Evolutionary conservation across 371 early-diverging fungal species (phyloP).

Genomic region (Mucor plumbeus): DNA sequence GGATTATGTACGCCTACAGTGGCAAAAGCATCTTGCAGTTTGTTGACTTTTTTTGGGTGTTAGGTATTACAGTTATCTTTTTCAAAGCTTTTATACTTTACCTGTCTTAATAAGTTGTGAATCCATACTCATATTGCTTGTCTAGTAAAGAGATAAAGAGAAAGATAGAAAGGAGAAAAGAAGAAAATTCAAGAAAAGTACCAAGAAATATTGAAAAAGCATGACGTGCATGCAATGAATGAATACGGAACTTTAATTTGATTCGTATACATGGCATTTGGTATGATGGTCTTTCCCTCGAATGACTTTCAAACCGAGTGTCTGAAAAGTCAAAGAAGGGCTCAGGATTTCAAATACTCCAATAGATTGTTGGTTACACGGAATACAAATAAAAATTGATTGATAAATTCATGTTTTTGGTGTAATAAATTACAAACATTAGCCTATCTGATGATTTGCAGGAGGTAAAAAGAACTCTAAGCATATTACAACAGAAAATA

Average conservation of each 20-base stretch:
- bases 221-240: slow-evolving; percentile 7
- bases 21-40: slow-evolving; percentile 96
- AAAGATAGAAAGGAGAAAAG: slow-evolving; percentile 8
- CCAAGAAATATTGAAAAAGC: slow-evolving; percentile 7
- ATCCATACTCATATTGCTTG: slow-evolving; percentile 45
- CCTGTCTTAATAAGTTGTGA: slow-evolving; percentile 59
- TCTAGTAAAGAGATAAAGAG: slow-evolving; percentile 5
- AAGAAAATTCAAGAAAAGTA: slow-evolving; percentile 12
- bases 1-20: slow-evolving; percentile 97
- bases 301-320: neutral
- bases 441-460: no score
- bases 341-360: no score
- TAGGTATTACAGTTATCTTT: neutral
- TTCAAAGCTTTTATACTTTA: slow-evolving; percentile 8
- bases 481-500: no score
- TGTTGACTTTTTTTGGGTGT: slow-evolving; percentile 64
- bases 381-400: no score
- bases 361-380: no score
- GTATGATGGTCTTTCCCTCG: no score
- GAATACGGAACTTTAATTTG: neutral
- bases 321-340: neutral
- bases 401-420: no score
- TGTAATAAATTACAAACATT: no score
- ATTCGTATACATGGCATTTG: neutral
- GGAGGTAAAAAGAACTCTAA: no score